Evolutionary conservation across 2,329 filamentous ascomycete species (phyloP), one percentile per base, ranked within the genome.

Genomic region (Pseudonectria foliicola): DNA sequence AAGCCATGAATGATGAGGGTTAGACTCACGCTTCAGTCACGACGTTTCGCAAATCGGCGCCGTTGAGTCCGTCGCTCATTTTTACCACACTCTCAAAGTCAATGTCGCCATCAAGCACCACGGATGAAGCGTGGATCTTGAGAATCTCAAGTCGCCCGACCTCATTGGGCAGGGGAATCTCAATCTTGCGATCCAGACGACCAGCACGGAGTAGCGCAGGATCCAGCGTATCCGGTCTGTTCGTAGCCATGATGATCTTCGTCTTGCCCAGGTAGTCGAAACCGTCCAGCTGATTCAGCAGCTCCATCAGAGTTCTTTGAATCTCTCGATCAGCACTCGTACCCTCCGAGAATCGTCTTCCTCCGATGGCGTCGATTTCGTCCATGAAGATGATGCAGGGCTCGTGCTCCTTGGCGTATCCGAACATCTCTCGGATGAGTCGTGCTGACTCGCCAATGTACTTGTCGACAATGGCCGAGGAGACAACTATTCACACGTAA

Each of bases 331-430:
- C 92, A 33, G 92, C 92, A 40, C 88, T 95, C 33, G 92, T 98
- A 50, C 93, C 92, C 63, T 98, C 92, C 1, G 87, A 95, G 66
- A 98, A 98, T 54, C 92, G 78, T 53, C 93, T 80, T 44, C 93
- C 93, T 61, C 92, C 92, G 56, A 98, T 98, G 56, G 92, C 92
- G 58, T 98, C 92, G 58, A 98, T 98, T 67, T 98, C 92, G 72
- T 98, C 93, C 92, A 98, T 98, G 76, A 98, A 98, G 67, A 98
- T 98, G 63, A 98, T 98, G 63, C 92, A 98, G 26, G 92, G 92
- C 64, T 98, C 92, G 62, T 98, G 92, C 62, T 98, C 93, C 67
- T 95, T 96, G 54, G 93, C 92, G 57, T 98, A 98, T 39, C 92
- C 93, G 57, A 98, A 98, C 93, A 98, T 98, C 64, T 98, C 92